These are phyloP conservation scores for Russula vinacea DNA, from an alignment of 768 basidiomycete species.

Conservation along the genomic window DNA sequence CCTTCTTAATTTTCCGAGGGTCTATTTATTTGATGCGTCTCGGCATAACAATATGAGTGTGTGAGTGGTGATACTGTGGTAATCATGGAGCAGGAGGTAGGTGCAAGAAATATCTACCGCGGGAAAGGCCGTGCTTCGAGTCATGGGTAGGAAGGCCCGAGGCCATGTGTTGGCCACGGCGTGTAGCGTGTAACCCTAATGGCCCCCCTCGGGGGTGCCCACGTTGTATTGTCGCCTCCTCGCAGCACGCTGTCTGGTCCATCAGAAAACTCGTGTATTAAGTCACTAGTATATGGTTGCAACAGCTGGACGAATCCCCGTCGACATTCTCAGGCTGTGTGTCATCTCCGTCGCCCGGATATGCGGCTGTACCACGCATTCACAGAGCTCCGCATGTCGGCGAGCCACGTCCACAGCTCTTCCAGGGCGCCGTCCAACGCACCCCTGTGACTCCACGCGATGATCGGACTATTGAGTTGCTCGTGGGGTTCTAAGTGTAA, in stretches of 20 bases:
- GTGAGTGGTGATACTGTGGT: not conserved
- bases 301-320: not conserved
- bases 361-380: constrained; percentile 25
- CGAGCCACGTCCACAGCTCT: constrained; percentile 29
- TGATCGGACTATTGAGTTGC: constrained; percentile 24
- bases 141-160: not conserved
- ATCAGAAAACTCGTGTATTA: not conserved
- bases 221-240: not conserved
- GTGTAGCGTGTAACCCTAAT: not conserved
- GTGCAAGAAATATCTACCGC: not conserved
- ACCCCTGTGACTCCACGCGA: constrained; percentile 26
- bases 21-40: not conserved
- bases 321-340: not conserved
- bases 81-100: not conserved
- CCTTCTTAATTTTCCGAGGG: not conserved
- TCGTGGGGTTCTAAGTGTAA: constrained; percentile 59
- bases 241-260: not conserved
- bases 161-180: not conserved
- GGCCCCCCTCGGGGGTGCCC: not conserved
- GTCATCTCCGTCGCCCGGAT: constrained; percentile 21
- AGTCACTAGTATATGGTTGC: not conserved
- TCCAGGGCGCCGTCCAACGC: constrained; percentile 27
- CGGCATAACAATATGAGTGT: no score
- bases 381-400: constrained; percentile 21
- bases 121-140: not conserved